phyloP scores from a whole-genome alignment of 2,329 filamentous ascomycete species.

The Waltergamsia citrina region DNA sequence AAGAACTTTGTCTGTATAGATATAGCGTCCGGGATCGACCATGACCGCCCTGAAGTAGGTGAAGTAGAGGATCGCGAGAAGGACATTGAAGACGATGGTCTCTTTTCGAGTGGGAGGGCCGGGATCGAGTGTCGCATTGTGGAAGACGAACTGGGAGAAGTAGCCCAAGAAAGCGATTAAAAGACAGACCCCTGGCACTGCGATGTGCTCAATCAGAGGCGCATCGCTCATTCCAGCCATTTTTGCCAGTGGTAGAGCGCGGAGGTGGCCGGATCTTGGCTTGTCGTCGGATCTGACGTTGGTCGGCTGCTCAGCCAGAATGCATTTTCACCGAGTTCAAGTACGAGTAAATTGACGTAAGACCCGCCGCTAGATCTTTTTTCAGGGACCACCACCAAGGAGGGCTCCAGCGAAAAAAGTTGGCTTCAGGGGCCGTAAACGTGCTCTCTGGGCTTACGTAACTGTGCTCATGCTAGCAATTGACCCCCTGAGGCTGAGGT shows the following conservation, averaged over 20 bases:
- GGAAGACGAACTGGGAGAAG: conserved; percentile 63
- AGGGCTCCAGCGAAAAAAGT: no score
- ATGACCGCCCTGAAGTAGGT: conserved; percentile 57
- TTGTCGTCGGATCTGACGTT: background rate
- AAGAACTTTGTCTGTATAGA: conserved; percentile 27
- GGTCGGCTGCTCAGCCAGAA: no score
- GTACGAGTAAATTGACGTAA: no score
- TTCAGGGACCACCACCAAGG: no score
- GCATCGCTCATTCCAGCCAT: conserved; percentile 33
- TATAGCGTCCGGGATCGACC: conserved; percentile 47
- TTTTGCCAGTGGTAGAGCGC: conserved; percentile 3
- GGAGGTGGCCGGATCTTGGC: background rate
- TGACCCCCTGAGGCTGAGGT: no score
- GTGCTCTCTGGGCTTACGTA: no score
- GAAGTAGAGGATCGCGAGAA: conserved; percentile 55
- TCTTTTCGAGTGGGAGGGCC: conserved; percentile 50
- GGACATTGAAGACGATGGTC: conserved; percentile 53
- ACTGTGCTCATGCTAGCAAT: no score
- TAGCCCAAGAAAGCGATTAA: conserved; percentile 64
- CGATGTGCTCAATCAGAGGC: conserved; percentile 41
- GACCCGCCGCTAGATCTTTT: no score
- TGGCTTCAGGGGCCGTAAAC: no score
- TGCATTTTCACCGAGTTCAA: no score
- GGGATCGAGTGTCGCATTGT: conserved; percentile 43
- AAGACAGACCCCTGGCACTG: conserved; percentile 57